These are phyloP conservation scores for Globisporangium parvum DNA, from an alignment of 352 stramenopile species.

Conservation along the genomic window DNA sequence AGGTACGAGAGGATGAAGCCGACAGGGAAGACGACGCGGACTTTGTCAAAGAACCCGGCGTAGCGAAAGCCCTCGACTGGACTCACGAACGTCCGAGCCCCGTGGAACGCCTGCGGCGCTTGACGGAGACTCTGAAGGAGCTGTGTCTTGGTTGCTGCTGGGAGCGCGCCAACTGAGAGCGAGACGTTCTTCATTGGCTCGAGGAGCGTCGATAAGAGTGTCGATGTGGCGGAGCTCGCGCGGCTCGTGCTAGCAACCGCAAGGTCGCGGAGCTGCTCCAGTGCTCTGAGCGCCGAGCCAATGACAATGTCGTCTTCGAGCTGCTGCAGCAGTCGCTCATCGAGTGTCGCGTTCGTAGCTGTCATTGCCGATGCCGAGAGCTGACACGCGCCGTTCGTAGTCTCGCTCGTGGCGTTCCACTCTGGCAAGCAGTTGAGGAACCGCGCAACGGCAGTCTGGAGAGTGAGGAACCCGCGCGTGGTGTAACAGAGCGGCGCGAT, in stretches of 20 bases:
- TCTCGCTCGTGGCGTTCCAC: conserved; percentile 28
- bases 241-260: background rate
- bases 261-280: background rate
- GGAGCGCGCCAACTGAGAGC: conserved; percentile 10
- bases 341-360: conserved; percentile 10
- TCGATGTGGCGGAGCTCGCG: background rate
- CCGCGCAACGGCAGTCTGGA: conserved; percentile 59
- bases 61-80: conserved; percentile 51
- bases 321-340: conserved; percentile 38
- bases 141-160: conserved; percentile 19
- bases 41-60: conserved; percentile 74
- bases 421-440: conserved; percentile 62
- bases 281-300: conserved; percentile 23
- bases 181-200: conserved; percentile 10
- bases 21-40: conserved; percentile 73
- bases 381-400: conserved; percentile 40
- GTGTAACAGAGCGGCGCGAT: conserved; percentile 37
- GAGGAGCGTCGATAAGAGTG: too few species aligned
- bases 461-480: conserved; percentile 60
- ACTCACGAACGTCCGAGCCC: conserved; percentile 33
- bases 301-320: conserved; percentile 53
- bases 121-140: conserved; percentile 48
- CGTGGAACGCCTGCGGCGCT: conserved; percentile 56
- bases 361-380: conserved; percentile 27
- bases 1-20: conserved; percentile 92